Base-by-base conservation (phyloP, 371 early-diverging fungal species). In the Coemansia sp. region DNA sequence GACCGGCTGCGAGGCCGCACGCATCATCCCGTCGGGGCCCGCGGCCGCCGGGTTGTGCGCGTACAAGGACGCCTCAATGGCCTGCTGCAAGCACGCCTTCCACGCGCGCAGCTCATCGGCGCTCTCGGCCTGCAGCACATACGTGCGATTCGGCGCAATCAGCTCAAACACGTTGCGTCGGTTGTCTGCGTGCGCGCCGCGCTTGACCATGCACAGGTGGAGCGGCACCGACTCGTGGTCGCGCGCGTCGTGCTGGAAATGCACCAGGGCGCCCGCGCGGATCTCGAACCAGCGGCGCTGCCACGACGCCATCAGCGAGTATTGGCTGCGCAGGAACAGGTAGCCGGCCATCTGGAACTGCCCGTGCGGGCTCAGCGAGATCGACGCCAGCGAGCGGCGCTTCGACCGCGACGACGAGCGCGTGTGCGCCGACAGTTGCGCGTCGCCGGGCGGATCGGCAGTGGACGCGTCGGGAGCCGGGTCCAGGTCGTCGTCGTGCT, bases 121-220 rank as follows among this genome's bases (percentile, higher is more conserved):
- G 63, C 83, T 91, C 71, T 93, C 91, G 3, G 97, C 95, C 66
- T 96, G 95, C 55, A 94, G 69, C 4, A 86, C 83, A 67, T 88
- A 79, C 6, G 77, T 69, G 39, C 69, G 79, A 54, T 81, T 83
- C 3, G 94, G 92, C 0, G 92, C 89, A 33, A 94, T 88, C 26
- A 95, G 77, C 59, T 93, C 92, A 81, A 95, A 94, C 56, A 89
- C 86, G 62, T 87, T 90, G 9, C 92, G 83, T 30, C 94, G 83
- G 67, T 93, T 93, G 69, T 94, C 94, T 16, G 83, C 81, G 20
- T 51, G 36, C 16, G 76, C 68, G 36, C 84, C 84, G 1, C 79
- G 80, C 66, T 89, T 90, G 33, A 95, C 90, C 74, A 88, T 89
- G 60, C 93, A 90, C 9, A 91, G 82, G 6, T 88, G 85, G 54